Evolutionary conservation across 176 grass and related monocot species (phyloP).

Genomic region (Ensete ventricosum): DNA sequence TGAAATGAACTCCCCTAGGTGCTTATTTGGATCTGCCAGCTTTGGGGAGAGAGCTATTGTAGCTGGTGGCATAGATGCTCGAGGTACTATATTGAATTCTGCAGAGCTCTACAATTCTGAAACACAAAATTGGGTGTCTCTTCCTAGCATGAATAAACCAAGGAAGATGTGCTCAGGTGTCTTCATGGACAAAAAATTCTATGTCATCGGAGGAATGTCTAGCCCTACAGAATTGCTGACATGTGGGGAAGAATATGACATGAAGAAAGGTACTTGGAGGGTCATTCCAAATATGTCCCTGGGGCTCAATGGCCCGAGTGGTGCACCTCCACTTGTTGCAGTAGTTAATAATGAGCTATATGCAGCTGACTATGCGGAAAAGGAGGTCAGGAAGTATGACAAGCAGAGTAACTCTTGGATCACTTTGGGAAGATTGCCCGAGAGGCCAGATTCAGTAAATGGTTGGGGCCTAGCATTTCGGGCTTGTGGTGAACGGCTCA

Average conservation of each 20-base stretch:
- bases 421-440: conserved; percentile 71
- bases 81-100: conserved; percentile 48
- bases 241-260: conserved; percentile 74
- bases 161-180: conserved; percentile 87
- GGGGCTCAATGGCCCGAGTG: conserved; percentile 69
- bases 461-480: conserved; percentile 97
- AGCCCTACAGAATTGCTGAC: conserved; percentile 70
- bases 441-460: conserved; percentile 88
- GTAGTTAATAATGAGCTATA: conserved; percentile 89
- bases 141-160: conserved; percentile 77
- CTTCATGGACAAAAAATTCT: conserved; percentile 89
- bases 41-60: conserved; percentile 84
- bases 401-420: conserved; percentile 71
- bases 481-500: conserved; percentile 78
- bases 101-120: conserved; percentile 87
- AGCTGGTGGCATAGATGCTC: conserved; percentile 73
- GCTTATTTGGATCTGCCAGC: conserved; percentile 94
- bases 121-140: conserved; percentile 57
- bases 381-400: conserved; percentile 28
- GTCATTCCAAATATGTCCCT: conserved; percentile 77
- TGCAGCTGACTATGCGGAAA: conserved; percentile 45
- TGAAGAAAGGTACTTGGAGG: conserved; percentile 66
- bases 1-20: conserved; percentile 86
- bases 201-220: conserved; percentile 84
- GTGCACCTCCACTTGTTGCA: conserved; percentile 82